Evolutionary conservation across 768 basidiomycete genomes (phyloP).

Genomic region (Suillus fuscotomentosus): DNA sequence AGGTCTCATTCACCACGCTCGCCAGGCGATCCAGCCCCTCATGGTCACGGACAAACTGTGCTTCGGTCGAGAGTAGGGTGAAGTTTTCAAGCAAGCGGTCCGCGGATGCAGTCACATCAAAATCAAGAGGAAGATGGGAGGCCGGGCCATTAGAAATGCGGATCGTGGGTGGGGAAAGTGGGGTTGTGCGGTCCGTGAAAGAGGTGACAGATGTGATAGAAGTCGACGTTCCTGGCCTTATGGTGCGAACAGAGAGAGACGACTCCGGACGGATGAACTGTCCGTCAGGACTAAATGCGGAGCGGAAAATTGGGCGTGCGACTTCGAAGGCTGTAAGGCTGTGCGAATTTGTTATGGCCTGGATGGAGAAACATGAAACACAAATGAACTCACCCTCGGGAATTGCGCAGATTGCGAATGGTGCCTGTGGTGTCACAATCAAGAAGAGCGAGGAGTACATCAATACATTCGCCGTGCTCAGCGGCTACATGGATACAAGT

Average conservation of each 20-base stretch:
- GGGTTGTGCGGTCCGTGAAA: conserved; percentile 32
- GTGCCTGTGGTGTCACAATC: conserved; percentile 59
- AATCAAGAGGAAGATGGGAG: conserved; percentile 36
- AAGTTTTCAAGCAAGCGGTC: conserved; percentile 56
- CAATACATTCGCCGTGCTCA: conserved; percentile 65
- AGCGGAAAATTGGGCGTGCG: conserved; percentile 63
- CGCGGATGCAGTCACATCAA: conserved; percentile 43
- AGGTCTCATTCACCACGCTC: conserved; percentile 46
- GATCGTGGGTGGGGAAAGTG: conserved; percentile 15
- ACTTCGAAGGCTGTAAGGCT: conserved; percentile 70
- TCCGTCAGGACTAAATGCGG: conserved; percentile 53
- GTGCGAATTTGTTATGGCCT: conserved; percentile 4
- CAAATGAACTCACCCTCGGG: conserved; percentile 56
- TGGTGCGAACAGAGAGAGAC: conserved; percentile 53
- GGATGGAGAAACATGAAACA: neutral
- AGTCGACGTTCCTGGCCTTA: conserved; percentile 39
- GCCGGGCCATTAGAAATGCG: conserved; percentile 33
- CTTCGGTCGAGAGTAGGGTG: conserved; percentile 44
- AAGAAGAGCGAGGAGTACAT: conserved; percentile 61
- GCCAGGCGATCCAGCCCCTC: conserved; percentile 43
- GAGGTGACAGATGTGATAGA: conserved; percentile 54
- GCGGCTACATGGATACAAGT: conserved; percentile 82
- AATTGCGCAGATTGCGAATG: conserved; percentile 62
- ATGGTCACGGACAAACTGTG: conserved; percentile 36
- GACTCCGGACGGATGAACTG: conserved; percentile 50